phyloP scores from a whole-genome alignment of 306 rosid species.

The Mimosa bimucronata region DNA sequence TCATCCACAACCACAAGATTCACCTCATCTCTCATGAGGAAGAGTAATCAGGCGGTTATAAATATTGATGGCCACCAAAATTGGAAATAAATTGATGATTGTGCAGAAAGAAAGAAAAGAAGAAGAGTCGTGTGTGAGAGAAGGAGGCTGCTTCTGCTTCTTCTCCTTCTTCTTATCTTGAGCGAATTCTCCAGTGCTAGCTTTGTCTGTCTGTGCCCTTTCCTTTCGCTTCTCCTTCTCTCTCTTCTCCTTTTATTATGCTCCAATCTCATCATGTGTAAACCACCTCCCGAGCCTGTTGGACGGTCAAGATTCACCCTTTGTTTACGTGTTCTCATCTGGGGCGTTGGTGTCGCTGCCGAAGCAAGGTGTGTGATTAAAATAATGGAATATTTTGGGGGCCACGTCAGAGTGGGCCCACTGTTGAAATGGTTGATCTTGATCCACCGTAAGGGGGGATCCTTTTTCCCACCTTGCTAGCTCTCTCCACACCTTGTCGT shows the following conservation, averaged over 20 bases:
- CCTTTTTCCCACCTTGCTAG: neutral
- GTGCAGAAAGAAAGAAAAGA: conserved; percentile 7
- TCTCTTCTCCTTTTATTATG: conserved; percentile 18
- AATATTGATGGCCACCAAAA: conserved; percentile 27
- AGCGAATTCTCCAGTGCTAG: conserved; percentile 37
- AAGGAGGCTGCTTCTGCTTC: conserved; percentile 36
- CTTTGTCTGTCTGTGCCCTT: neutral
- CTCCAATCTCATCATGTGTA: conserved; percentile 49
- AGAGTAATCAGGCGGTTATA: conserved; percentile 43
- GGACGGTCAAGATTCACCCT: neutral
- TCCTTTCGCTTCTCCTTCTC: conserved; percentile 39
- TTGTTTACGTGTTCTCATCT: neutral
- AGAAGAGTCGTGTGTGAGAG: conserved; percentile 39
- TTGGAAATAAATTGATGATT: conserved; percentile 26
- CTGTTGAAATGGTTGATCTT: neutral
- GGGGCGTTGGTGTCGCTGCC: neutral
- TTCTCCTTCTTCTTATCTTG: conserved; percentile 26
- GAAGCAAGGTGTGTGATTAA: neutral
- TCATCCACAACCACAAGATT: conserved; percentile 45
- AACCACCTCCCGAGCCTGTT: neutral
- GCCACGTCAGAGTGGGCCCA: conserved; percentile 25
- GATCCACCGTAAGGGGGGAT: conserved; percentile 7
- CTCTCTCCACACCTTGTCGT: neutral
- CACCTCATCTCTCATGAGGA: conserved; percentile 51
- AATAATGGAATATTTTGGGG: neutral